phyloP scores from a whole-genome alignment of 2,329 filamentous ascomycete species.

The Fusarium begoniae region DNA sequence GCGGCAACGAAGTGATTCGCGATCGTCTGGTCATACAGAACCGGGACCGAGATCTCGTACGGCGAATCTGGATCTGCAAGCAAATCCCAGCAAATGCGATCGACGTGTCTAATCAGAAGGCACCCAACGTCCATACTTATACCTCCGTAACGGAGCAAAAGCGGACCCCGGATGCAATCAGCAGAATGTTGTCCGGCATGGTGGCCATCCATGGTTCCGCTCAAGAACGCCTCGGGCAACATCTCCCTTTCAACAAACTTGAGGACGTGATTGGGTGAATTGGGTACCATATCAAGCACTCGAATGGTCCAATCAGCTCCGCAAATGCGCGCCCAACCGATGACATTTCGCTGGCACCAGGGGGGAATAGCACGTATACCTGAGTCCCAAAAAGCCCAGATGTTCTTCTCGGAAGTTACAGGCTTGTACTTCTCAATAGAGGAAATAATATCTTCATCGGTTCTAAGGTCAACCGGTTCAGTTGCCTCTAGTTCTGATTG shows the following conservation, averaged over 20 bases:
- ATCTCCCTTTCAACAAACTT: background rate
- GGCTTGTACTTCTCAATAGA: background rate
- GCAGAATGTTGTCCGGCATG: background rate
- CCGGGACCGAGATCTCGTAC: background rate
- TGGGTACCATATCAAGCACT: background rate
- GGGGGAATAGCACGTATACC: background rate
- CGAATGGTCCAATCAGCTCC: background rate
- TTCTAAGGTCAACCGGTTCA: background rate
- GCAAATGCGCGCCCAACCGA: background rate
- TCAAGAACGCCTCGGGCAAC: background rate
- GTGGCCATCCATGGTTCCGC: background rate
- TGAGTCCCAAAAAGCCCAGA: background rate
- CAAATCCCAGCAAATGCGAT: background rate
- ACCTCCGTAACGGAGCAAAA: background rate
- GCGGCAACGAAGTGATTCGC: background rate
- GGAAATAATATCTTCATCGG: background rate
- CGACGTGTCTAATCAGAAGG: background rate
- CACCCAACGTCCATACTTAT: background rate
- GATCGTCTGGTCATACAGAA: background rate
- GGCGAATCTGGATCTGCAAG: background rate
- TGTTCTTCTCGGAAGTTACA: background rate
- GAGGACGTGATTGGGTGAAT: background rate
- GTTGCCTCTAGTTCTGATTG: background rate
- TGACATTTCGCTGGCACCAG: background rate
- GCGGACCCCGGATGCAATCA: background rate